A percentile compares a stretch with the other conserved stretches of the same genome.
Evolutionary conservation across 164 flowering plant genomes (phyloP).

Genomic region (Vitis riparia): DNA sequence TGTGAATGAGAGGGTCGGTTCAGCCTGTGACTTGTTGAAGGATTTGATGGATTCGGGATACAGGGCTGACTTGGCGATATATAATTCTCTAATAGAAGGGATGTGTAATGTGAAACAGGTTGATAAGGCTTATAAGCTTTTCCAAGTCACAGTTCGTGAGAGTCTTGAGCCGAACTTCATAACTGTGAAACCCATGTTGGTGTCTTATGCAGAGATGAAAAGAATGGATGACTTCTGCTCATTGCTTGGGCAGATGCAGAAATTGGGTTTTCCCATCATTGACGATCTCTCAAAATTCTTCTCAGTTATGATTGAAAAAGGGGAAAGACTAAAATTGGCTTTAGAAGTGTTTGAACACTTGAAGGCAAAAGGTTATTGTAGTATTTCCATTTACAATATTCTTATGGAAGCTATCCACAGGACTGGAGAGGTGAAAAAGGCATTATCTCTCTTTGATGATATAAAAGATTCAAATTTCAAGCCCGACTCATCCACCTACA

Average conservation of each 20-base stretch:
- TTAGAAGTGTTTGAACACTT: constrained; percentile 57
- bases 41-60: constrained; percentile 82
- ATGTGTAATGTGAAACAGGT: constrained; percentile 59
- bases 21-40: constrained; percentile 71
- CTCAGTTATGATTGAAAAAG: constrained; percentile 45
- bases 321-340: constrained; percentile 40
- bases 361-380: constrained; percentile 53
- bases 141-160: constrained; percentile 58
- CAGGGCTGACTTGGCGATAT: constrained; percentile 82
- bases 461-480: constrained; percentile 39
- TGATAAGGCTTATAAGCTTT: constrained; percentile 76
- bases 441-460: constrained; percentile 60
- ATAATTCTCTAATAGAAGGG: constrained; percentile 73
- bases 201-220: constrained; percentile 54
- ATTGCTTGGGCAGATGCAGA: constrained; percentile 62
- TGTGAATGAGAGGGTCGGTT: constrained; percentile 55
- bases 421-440: constrained; percentile 52
- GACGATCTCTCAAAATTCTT: constrained; percentile 67
- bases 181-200: constrained; percentile 71
- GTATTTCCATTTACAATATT: constrained; percentile 63
- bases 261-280: constrained; percentile 44
- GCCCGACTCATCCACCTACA: constrained; percentile 64
- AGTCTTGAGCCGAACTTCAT: constrained; percentile 66
- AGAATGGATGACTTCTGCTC: constrained; percentile 54
- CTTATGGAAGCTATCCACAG: constrained; percentile 63